phyloP scores from a whole-genome alignment of 257 asterid genomes.

The Solanum pinnatisectum region DNA sequence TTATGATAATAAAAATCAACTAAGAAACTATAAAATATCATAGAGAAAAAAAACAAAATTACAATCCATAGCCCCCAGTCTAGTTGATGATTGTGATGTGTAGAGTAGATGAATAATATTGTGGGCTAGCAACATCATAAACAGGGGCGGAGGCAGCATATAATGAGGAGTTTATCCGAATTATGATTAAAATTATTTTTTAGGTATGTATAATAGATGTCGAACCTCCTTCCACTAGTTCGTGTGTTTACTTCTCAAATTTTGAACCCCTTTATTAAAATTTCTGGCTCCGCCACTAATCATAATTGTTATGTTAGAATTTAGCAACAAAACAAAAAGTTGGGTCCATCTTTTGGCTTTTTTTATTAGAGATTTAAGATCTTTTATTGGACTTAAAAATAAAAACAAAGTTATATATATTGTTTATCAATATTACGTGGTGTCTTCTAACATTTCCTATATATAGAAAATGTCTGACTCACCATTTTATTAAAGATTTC shows the following conservation, averaged over 20 bases:
- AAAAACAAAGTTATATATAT: background rate
- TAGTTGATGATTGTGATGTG: background rate
- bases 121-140: background rate
- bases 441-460: background rate
- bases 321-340: background rate
- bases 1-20: background rate
- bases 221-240: too few species aligned
- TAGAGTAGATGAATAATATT: background rate
- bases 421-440: background rate
- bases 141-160: too few species aligned
- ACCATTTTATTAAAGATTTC: background rate
- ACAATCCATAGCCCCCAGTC: background rate
- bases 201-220: too few species aligned
- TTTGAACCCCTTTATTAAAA: too few species aligned
- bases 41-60: background rate
- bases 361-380: background rate
- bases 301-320: background rate
- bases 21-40: background rate
- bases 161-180: too few species aligned
- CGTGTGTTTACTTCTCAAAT: too few species aligned
- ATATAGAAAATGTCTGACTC: background rate
- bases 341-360: conserved; percentile 8
- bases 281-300: too few species aligned
- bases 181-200: too few species aligned
- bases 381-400: background rate